Evolutionary conservation across 2,329 filamentous ascomycete species (phyloP).

Genomic region (Xylariaceae sp.): DNA sequence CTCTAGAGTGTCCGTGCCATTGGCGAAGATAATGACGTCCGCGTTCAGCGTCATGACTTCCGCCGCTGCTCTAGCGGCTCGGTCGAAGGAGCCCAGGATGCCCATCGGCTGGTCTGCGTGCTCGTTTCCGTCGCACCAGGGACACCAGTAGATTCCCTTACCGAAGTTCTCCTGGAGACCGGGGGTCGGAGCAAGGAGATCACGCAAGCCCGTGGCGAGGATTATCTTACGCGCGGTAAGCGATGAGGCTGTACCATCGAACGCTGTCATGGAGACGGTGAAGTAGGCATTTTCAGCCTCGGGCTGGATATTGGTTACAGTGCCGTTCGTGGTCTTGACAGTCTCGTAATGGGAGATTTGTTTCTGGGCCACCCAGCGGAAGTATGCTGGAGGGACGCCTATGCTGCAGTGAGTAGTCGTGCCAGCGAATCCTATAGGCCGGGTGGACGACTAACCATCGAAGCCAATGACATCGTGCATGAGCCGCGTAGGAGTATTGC

Average conservation of each 20-base stretch:
- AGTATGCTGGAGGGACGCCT: constrained; percentile 62
- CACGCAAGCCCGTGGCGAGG: constrained; percentile 62
- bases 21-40: constrained; percentile 63
- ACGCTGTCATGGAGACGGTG: constrained; percentile 46
- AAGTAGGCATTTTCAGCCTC: constrained; percentile 46
- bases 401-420: neutral
- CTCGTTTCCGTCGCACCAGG: constrained; percentile 69
- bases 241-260: constrained; percentile 35
- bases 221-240: constrained; percentile 61
- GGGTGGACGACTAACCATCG: constrained; percentile 53
- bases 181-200: constrained; percentile 60
- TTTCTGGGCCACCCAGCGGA: constrained; percentile 58
- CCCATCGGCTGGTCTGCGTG: constrained; percentile 65
- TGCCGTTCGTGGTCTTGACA: constrained; percentile 57
- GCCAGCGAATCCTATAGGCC: neutral
- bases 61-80: constrained; percentile 52
- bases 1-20: constrained; percentile 61
- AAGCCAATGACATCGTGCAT: constrained; percentile 68
- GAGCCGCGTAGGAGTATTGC: constrained; percentile 61
- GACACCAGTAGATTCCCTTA: constrained; percentile 67
- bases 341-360: constrained; percentile 60
- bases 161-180: constrained; percentile 63
- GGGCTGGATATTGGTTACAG: constrained; percentile 52
- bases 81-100: constrained; percentile 54
- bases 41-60: constrained; percentile 61